A percentile compares a stretch with the other conserved stretches of the same genome.
These are phyloP conservation scores for Botrytis deweyae DNA, from an alignment of 2,329 filamentous ascomycete species.

Conservation along the genomic window DNA sequence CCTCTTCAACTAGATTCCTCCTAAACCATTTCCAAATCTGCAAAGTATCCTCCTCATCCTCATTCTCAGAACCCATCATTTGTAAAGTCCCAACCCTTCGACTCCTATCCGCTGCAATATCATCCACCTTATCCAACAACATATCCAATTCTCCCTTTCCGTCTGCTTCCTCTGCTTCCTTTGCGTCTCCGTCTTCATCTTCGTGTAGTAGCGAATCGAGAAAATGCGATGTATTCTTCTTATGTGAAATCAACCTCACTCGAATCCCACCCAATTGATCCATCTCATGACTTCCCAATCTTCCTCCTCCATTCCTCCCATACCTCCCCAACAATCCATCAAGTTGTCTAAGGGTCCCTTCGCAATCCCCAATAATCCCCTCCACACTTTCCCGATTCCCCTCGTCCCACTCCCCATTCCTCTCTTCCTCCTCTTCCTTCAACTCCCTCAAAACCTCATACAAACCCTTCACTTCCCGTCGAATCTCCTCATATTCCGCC, in stretches of 20 bases:
- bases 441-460: constrained; percentile 58
- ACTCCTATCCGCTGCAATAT: constrained; percentile 53
- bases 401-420: constrained; percentile 51
- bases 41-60: constrained; percentile 50
- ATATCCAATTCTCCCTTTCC: constrained; percentile 45
- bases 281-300: constrained; percentile 38
- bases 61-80: constrained; percentile 41
- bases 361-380: constrained; percentile 55
- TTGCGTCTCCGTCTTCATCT: constrained; percentile 38
- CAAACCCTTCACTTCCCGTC: constrained; percentile 51
- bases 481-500: constrained; percentile 50
- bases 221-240: constrained; percentile 54
- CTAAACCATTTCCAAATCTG: constrained; percentile 59
- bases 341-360: constrained; percentile 55
- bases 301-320: constrained; percentile 29
- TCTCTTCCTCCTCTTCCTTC: constrained; percentile 56
- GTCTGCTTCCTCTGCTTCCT: constrained; percentile 19
- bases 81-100: constrained; percentile 40
- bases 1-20: constrained; percentile 56
- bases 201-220: constrained; percentile 56
- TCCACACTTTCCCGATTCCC: constrained; percentile 50
- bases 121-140: constrained; percentile 61
- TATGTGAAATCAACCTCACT: constrained; percentile 52
- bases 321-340: constrained; percentile 53
- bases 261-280: constrained; percentile 37